These are phyloP conservation scores for Yamadazyma olivae DNA, from an alignment of 805 yeast genomes.

Conservation along the genomic window DNA sequence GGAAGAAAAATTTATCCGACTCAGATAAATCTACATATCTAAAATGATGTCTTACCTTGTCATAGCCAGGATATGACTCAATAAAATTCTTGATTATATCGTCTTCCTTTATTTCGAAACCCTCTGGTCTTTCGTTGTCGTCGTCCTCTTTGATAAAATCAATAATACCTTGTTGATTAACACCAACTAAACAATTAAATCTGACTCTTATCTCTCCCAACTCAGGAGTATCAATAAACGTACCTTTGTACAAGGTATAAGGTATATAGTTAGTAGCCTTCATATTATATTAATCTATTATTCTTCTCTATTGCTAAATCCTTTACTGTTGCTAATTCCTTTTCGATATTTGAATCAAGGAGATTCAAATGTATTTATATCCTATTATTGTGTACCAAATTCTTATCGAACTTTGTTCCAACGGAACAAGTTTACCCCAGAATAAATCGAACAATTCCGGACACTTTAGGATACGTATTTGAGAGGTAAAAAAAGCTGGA, in stretches of 20 bases:
- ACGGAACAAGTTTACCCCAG: too few relatives aligned
- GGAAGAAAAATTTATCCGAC: slow-evolving; percentile 56
- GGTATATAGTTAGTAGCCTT: slow-evolving; percentile 16
- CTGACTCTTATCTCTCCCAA: slow-evolving; percentile 57
- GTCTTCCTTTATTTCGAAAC: background rate
- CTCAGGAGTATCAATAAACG: slow-evolving; percentile 68
- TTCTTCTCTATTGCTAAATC: background rate
- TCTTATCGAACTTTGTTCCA: background rate
- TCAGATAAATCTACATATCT: slow-evolving; percentile 29
- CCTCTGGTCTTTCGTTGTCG: slow-evolving; percentile 4
- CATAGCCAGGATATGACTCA: slow-evolving; percentile 7
- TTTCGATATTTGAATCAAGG: too few relatives aligned
- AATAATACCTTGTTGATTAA: slow-evolving; percentile 54
- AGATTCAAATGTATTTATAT: background rate
- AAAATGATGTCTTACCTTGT: slow-evolving; percentile 3
- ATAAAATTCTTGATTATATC: slow-evolving; percentile 2
- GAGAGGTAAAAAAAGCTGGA: too few relatives aligned
- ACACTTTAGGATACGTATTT: too few relatives aligned
- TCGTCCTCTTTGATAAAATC: slow-evolving; percentile 30
- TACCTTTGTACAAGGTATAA: slow-evolving; percentile 59
- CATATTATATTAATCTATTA: background rate
- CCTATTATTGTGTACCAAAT: background rate
- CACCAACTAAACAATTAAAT: slow-evolving; percentile 60
- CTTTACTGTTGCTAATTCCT: background rate
- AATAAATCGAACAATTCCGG: too few relatives aligned